Evolutionary conservation across 371 early-diverging fungal genomes (phyloP).

Genomic region (Rhizopus delemar): DNA sequence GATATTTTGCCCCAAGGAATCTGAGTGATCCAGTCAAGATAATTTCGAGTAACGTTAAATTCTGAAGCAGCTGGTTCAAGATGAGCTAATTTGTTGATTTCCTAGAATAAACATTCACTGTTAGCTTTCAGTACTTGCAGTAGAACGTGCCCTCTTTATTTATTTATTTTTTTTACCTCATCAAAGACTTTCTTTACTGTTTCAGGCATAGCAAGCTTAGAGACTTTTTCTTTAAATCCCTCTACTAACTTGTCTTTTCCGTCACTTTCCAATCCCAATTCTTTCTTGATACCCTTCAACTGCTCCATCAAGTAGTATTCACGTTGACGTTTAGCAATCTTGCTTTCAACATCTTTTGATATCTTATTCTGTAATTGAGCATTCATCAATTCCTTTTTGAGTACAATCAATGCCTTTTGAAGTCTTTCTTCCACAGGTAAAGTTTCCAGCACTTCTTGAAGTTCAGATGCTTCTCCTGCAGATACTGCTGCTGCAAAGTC

Average conservation of each 20-base stretch:
- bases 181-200: constrained; percentile 96
- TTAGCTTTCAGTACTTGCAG: background rate
- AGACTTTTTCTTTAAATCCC: constrained; percentile 84
- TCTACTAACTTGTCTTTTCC: constrained; percentile 96
- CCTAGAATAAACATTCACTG: constrained; percentile 54
- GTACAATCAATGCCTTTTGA: constrained; percentile 85
- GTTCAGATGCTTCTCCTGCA: constrained; percentile 85
- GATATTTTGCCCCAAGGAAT: constrained; percentile 94
- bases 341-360: constrained; percentile 92
- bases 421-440: constrained; percentile 88
- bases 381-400: constrained; percentile 96
- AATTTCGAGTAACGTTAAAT: constrained; percentile 96
- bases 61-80: constrained; percentile 96
- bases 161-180: constrained; percentile 54
- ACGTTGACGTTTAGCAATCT: constrained; percentile 93
- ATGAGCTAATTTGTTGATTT: constrained; percentile 88
- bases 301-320: constrained; percentile 98
- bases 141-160: too few species aligned
- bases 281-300: constrained; percentile 96
- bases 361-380: constrained; percentile 96
- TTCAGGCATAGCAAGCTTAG: constrained; percentile 85
- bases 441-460: constrained; percentile 90
- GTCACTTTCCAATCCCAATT: constrained; percentile 93
- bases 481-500: constrained; percentile 97
- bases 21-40: constrained; percentile 95